Evolutionary conservation across 1,139 yeast species (phyloP).

Genomic region (Diutina rugosa): DNA sequence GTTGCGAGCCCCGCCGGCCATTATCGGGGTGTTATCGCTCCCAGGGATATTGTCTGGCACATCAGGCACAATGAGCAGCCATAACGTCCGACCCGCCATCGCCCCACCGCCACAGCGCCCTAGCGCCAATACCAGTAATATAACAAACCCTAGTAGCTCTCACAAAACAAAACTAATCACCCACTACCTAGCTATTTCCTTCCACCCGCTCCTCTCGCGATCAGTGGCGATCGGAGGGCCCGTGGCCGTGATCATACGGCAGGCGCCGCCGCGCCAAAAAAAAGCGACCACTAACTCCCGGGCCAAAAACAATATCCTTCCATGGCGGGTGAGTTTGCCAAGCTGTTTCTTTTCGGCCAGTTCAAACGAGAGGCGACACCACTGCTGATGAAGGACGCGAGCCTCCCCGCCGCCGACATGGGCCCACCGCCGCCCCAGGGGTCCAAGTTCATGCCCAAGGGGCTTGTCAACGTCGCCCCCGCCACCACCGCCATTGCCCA

Average conservation of each 20-base stretch:
- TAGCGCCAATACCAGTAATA: too few species aligned
- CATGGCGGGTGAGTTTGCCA: constrained; percentile 1
- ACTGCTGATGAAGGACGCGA: constrained; percentile 3
- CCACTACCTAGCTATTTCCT: too few species aligned
- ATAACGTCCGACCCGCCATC: background rate
- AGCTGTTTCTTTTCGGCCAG: constrained; percentile 3
- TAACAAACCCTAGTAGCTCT: too few species aligned
- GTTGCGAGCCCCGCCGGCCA: constrained; percentile 1
- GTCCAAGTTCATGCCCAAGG: constrained; percentile 21
- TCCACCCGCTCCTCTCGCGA: too few species aligned
- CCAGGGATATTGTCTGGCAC: background rate
- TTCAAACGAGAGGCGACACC: constrained; percentile 4
- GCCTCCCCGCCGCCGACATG: constrained; percentile 4
- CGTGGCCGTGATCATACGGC: background rate
- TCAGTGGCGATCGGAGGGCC: background rate
- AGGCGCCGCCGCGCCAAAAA: background rate
- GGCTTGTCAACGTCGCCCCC: constrained; percentile 15
- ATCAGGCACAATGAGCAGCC: background rate
- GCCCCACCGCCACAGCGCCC: too few species aligned
- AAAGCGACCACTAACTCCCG: constrained; percentile 19
- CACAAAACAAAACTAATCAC: too few species aligned
- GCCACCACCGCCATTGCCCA: constrained; percentile 62
- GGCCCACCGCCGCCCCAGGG: constrained; percentile 3
- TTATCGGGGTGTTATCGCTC: background rate
- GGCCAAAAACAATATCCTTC: constrained; percentile 25